Percentiles rank a stretch among this genome's conserved stretches.
phyloP scores from a whole-genome alignment of 371 early-diverging fungal species.

The Batkoa obscura region DNA sequence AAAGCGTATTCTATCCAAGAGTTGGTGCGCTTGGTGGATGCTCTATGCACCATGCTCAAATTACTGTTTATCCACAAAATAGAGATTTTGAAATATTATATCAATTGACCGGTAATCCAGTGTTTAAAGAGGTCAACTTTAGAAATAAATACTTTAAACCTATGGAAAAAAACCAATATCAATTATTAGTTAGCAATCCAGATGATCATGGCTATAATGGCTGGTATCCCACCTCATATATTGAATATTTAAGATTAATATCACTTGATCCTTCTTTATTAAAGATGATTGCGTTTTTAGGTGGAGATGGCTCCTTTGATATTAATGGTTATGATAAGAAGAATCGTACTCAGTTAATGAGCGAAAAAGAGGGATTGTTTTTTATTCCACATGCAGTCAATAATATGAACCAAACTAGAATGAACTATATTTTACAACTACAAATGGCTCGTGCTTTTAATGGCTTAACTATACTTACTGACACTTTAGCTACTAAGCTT shows the following conservation, averaged over 20 bases:
- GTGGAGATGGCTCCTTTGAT: neutral
- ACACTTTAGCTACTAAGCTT: slow-evolving; percentile 4
- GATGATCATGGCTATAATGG: slow-evolving; percentile 1
- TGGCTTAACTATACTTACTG: neutral
- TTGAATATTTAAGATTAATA: neutral
- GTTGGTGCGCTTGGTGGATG: neutral
- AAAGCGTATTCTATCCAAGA: slow-evolving; percentile 1
- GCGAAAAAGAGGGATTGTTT: neutral
- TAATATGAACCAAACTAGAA: neutral
- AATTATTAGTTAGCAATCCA: neutral
- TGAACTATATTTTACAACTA: neutral
- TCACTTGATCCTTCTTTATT: neutral
- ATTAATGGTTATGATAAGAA: neutral
- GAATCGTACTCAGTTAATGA: too few species aligned
- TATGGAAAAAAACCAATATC: neutral
- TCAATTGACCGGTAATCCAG: neutral
- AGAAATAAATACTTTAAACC: neutral
- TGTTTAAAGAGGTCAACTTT: neutral
- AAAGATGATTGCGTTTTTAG: neutral
- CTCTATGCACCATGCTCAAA: neutral
- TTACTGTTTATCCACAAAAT: slow-evolving; percentile 1
- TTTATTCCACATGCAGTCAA: neutral
- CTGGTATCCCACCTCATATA: neutral
- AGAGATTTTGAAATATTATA: neutral
- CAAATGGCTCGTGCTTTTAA: too few species aligned